These are phyloP conservation scores for Torulaspora quercuum DNA, from an alignment of 805 yeast genomes.

Conservation along the genomic window DNA sequence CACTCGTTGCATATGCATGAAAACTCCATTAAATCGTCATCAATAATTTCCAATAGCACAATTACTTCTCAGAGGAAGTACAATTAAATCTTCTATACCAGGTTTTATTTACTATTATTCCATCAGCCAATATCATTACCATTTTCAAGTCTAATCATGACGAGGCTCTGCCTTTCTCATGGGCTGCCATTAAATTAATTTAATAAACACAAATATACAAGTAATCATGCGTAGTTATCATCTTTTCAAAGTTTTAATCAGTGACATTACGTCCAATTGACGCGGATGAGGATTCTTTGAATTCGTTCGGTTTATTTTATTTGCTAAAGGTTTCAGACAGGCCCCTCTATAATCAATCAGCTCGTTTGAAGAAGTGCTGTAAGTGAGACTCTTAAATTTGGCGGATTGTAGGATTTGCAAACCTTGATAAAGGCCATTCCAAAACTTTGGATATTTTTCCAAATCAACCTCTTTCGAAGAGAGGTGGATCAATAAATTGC, in stretches of 20 bases:
- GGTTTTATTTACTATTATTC: too few species aligned
- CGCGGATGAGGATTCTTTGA: slow-evolving; percentile 22
- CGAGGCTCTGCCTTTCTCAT: too few species aligned
- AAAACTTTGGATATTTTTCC: slow-evolving; percentile 15
- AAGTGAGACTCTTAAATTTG: slow-evolving; percentile 14
- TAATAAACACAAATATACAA: too few species aligned
- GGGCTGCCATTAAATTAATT: too few species aligned
- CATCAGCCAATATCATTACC: too few species aligned
- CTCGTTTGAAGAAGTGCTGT: slow-evolving; percentile 10
- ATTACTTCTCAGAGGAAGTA: too few species aligned
- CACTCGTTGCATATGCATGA: too few species aligned
- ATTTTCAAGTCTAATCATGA: too few species aligned
- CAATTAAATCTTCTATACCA: too few species aligned
- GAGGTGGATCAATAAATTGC: slow-evolving; percentile 25
- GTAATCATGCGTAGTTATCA: too few species aligned
- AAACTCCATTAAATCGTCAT: too few species aligned
- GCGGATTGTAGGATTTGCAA: slow-evolving; percentile 28
- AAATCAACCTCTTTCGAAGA: slow-evolving; percentile 20
- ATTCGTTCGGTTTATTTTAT: slow-evolving; percentile 39
- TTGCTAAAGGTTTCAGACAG: slow-evolving; percentile 23
- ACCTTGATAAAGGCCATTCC: slow-evolving; percentile 31
- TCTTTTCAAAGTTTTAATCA: slow-evolving; percentile 6
- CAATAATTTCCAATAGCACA: too few species aligned
- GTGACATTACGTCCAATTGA: slow-evolving; percentile 41
- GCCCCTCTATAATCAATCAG: slow-evolving; percentile 7